phyloP scores from a whole-genome alignment of 1,284 basidiomycete species.

The Rhodotorula sp. region DNA sequence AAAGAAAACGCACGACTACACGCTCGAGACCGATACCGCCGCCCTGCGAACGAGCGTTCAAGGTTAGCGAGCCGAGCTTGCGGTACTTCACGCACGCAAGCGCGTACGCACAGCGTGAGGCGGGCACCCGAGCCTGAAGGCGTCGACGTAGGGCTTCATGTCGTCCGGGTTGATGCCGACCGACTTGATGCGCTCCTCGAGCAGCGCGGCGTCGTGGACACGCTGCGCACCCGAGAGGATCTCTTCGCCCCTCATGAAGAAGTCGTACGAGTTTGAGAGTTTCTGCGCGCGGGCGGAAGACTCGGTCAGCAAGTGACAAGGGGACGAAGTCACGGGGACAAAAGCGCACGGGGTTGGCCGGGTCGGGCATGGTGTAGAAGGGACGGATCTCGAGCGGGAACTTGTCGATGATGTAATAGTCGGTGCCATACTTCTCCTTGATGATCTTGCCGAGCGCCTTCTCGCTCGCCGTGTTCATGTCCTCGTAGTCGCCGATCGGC shows the following conservation, averaged over 20 bases:
- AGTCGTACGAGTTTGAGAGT: slow-evolving; percentile 97
- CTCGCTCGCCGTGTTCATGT: slow-evolving; percentile 91
- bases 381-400: slow-evolving; percentile 90
- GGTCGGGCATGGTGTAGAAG: slow-evolving; percentile 98
- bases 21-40: slow-evolving; percentile 38
- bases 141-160: slow-evolving; percentile 83
- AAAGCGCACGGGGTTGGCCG: slow-evolving; percentile 70
- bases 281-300: slow-evolving; percentile 54
- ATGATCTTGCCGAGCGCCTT: slow-evolving; percentile 85
- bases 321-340: background rate
- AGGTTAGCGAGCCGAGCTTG: background rate
- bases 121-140: slow-evolving; percentile 88
- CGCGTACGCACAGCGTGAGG: slow-evolving; percentile 59
- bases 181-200: slow-evolving; percentile 54
- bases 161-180: slow-evolving; percentile 52
- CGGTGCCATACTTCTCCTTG: slow-evolving; percentile 88
- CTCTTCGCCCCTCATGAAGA: slow-evolving; percentile 99
- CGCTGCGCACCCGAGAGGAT: slow-evolving; percentile 93
- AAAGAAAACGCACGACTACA: slow-evolving; percentile 12
- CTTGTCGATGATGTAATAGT: slow-evolving; percentile 98
- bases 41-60: background rate
- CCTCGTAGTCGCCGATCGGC: slow-evolving; percentile 59
- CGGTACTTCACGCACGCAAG: background rate
- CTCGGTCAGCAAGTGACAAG: background rate
- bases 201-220: slow-evolving; percentile 78